Evolutionary conservation across 2,329 filamentous ascomycete species (phyloP), one percentile per base, ranked within the genome.

Genomic region (Sporothrix brasiliensis): DNA sequence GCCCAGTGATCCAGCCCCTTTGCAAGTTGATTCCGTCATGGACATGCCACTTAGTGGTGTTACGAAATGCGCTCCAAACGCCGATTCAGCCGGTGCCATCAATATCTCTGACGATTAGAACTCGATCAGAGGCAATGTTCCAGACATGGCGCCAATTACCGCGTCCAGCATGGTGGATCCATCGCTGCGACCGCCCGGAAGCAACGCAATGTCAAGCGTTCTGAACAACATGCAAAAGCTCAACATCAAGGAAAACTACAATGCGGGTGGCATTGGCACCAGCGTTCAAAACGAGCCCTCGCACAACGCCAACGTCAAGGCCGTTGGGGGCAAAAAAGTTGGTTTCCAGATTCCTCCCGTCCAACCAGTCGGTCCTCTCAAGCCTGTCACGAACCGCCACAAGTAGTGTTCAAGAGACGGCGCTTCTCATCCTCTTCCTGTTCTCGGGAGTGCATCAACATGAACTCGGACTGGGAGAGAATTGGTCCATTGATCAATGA

Each of bases 91-190:
- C 49, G 13, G 27, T 58, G 41, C 27, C 61, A 30, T 61, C 58
- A 72, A 63, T 41, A 30, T 24, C 14, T 69, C 69, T 53, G 67
- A 65, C 65, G 71, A 72, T 16, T 73, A 74, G 72, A 44, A 65
- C 19, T 70, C 70, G 67, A 63, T 16, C 63, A 66, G 63, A 66
- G 19, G 27, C 47, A 53, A 67, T 52, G 39, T 21, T 3, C 16
- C 47, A 50, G 19, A 39, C 27, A 47, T 13, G 53, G 21, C 24
- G 41, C 27, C 53, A 27, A 41, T 44, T n/a, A 54, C 44, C 10
- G 47, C 14, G 30, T 34, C 44, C 21, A 24, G 16, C 6, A 4
- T 14, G 19, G 24, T 41, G 21, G 27, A 9, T 14, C n/a, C 39
- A 24, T 14, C 39, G 30, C 27, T 24, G 21, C 27, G 4, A 6